Conservation (phyloP, 495 filamentous ascomycete species). For the Hypoxylon fuscum region DNA sequence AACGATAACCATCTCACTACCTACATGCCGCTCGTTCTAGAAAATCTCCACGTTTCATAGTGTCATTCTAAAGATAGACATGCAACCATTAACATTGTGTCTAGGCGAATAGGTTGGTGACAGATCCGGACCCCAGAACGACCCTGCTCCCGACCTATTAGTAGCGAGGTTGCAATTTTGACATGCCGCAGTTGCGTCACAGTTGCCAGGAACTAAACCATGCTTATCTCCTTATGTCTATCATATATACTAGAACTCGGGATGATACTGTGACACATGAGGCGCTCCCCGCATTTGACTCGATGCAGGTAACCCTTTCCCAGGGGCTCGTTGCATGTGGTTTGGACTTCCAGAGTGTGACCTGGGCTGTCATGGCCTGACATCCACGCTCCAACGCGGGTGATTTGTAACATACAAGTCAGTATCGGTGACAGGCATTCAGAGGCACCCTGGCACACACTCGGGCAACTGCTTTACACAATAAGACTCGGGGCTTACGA, state of each 20-base stretch:
- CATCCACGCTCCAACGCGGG: not conserved
- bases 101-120: conserved; percentile 27
- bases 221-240: not conserved
- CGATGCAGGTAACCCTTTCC: conserved; percentile 25
- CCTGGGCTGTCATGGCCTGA: not conserved
- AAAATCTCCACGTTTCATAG: no score
- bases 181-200: conserved; percentile 20
- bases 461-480: not conserved
- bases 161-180: conserved; percentile 19
- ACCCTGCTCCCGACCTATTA: conserved; percentile 17
- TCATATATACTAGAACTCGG: conserved; percentile 17
- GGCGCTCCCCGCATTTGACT: conserved; percentile 16
- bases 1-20: no score
- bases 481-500: not conserved
- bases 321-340: conserved; percentile 27
- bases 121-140: conserved; percentile 30
- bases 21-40: no score
- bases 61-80: no score
- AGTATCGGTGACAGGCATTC: not conserved
- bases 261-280: conserved; percentile 11
- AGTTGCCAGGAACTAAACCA: not conserved
- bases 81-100: conserved; percentile 19
- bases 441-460: not conserved
- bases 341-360: conserved; percentile 12
- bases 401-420: not conserved